Conservation (phyloP, 352 stramenopile species). For the Saprolegnia parasitica region DNA sequence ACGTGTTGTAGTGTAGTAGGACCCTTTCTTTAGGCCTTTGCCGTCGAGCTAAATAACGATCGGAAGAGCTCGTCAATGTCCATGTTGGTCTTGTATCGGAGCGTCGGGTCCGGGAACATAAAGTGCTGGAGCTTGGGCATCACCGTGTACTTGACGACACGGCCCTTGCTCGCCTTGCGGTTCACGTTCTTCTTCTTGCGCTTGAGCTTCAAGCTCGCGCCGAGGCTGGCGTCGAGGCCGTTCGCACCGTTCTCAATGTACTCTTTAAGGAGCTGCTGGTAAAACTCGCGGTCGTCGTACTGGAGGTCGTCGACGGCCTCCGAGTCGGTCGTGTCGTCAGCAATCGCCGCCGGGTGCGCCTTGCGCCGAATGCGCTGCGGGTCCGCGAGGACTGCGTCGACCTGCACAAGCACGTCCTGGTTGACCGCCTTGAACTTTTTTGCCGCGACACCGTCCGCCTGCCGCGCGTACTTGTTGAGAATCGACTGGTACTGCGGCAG, state of each 20-base stretch:
- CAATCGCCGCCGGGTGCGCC: constrained; percentile 66
- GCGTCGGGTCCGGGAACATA: constrained; percentile 76
- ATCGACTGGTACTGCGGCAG: constrained; percentile 79
- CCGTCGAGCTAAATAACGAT: constrained; percentile 62
- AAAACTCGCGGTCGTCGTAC: constrained; percentile 86
- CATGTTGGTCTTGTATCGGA: constrained; percentile 62
- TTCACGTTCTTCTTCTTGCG: constrained; percentile 84
- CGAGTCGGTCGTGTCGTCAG: constrained; percentile 38
- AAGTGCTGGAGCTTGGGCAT: constrained; percentile 88
- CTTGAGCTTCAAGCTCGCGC: constrained; percentile 44
- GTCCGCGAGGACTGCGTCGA: constrained; percentile 80
- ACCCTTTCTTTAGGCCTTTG: neutral
- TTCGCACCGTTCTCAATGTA: constrained; percentile 64
- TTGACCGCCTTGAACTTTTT: constrained; percentile 89
- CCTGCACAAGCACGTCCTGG: constrained; percentile 78
- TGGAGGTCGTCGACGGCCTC: constrained; percentile 72
- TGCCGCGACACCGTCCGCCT: constrained; percentile 52
- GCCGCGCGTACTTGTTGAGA: constrained; percentile 71
- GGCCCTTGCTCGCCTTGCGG: constrained; percentile 83
- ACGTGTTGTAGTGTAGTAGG: constrained; percentile 59
- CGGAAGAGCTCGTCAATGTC: constrained; percentile 81
- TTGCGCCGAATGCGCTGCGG: constrained; percentile 78
- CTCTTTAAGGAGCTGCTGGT: constrained; percentile 86
- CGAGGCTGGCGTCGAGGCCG: constrained; percentile 43
- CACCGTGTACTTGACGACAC: constrained; percentile 75